A percentile compares a stretch with the other conserved stretches of the same genome.
These are phyloP conservation scores for Naganishia antarctica DNA, from an alignment of 768 basidiomycete genomes.

Conservation along the genomic window DNA sequence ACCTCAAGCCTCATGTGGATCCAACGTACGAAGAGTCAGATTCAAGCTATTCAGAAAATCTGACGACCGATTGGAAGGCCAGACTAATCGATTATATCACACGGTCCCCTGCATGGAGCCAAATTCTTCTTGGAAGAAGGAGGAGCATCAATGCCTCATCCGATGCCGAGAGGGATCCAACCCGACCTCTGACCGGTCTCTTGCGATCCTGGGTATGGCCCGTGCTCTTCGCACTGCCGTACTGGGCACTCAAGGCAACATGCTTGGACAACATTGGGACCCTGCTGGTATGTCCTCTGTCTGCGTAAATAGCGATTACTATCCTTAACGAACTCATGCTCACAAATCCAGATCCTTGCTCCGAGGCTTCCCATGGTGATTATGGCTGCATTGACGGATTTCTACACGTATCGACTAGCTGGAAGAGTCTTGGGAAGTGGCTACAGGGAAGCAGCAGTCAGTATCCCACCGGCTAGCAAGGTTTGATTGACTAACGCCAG, in stretches of 20 bases:
- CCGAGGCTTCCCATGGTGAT: constrained; percentile 72
- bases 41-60: too few relatives aligned
- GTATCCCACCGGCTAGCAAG: constrained; percentile 48
- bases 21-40: too few relatives aligned
- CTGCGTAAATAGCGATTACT: constrained; percentile 12
- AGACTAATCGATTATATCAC: too few relatives aligned
- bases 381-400: constrained; percentile 75
- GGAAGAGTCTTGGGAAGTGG: constrained; percentile 57
- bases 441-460: constrained; percentile 62
- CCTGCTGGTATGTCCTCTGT: constrained; percentile 57
- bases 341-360: constrained; percentile 58
- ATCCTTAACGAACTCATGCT: neutral
- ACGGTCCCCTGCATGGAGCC: constrained; percentile 24
- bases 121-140: neutral
- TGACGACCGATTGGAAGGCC: too few relatives aligned
- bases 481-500: neutral
- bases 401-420: constrained; percentile 64
- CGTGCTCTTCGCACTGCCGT: constrained; percentile 70
- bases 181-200: constrained; percentile 28
- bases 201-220: constrained; percentile 59
- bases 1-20: too few relatives aligned
- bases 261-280: constrained; percentile 58
- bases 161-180: neutral
- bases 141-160: too few relatives aligned
- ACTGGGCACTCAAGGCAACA: constrained; percentile 61